Evolutionary conservation across 371 early-diverging fungal genomes (phyloP), one percentile per base, ranked within the genome.

Genomic region (Parasitella parasitica): DNA sequence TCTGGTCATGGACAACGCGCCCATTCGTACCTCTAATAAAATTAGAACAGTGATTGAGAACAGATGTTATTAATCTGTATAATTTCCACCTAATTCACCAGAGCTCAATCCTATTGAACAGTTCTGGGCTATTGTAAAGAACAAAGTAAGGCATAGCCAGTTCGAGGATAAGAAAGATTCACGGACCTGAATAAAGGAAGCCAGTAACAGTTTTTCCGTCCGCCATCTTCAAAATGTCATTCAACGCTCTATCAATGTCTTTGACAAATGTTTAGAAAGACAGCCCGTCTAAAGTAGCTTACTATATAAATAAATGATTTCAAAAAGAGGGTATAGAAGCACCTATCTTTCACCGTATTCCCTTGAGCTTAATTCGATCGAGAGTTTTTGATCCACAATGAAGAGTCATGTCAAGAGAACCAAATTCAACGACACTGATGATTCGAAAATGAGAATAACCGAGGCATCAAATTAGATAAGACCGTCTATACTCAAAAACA

Each of bases 51-150:
- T 49, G 24, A 59, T 63, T 24, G 24, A 38, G 16, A 43, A 20
- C 39, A 32, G 59, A 41, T 51, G 68, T 22, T 62, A 67, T 51
- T 37, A 52, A 27, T 56, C 18, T 18, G 32, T 48, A n/a, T 57
- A 57, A 20, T 20, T 43, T 46, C 35, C 48, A 15, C 27, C 55
- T 26, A 46, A 48, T 20, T 43, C 34, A 2, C 34, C 48, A 9
- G 48, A 57, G 48, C 48, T 57, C n/a, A 57, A 43, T 48, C 57
- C 43, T 8, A 53, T 41, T 30, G 43, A 56, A n/a, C 28, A 56
- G 39, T 28, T 41, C 12, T 56, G 56, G 54, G 30, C 54, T 35
- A 18, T 53, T 16, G 1, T 20, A 22, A 28, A 50, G 30, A 50
- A 16, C 2, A 50, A 50, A 24, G 49, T 49, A 7, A 6, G 38